Evolutionary conservation across 2,329 filamentous ascomycete species (phyloP).

Genomic region (Aspergillus eucalypticola): DNA sequence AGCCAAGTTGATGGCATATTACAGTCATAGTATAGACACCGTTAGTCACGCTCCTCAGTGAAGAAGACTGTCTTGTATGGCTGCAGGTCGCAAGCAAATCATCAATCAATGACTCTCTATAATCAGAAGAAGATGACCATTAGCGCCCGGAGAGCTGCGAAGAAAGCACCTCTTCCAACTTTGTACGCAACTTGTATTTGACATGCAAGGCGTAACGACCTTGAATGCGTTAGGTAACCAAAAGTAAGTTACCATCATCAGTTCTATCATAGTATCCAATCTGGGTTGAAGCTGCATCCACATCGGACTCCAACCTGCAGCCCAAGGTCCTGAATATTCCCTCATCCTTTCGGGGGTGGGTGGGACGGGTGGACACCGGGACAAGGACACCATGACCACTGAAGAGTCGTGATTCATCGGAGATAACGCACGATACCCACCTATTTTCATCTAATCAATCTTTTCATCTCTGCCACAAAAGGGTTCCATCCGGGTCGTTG

Average conservation of each 20-base stretch:
- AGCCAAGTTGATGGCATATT: too few relatives aligned
- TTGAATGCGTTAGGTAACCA: conserved; percentile 3
- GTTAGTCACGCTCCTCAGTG: neutral
- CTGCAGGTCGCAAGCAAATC: neutral
- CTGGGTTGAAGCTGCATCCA: neutral
- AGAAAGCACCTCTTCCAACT: neutral
- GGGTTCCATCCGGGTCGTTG: conserved; percentile 2
- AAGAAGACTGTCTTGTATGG: neutral
- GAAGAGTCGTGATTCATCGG: conserved; percentile 15
- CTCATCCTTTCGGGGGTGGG: conserved; percentile 2
- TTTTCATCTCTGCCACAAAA: conserved; percentile 15
- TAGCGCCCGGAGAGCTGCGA: neutral
- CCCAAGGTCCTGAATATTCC: conserved; percentile 7
- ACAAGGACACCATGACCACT: conserved; percentile 10
- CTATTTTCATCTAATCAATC: conserved; percentile 30
- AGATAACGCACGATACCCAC: conserved; percentile 24
- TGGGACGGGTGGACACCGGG: conserved; percentile 11
- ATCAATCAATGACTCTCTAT: neutral
- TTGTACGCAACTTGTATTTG: neutral
- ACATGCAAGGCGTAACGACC: neutral
- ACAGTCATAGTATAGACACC: too few relatives aligned
- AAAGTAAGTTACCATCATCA: neutral
- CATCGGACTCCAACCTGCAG: neutral
- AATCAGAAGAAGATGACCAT: neutral
- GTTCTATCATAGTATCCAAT: neutral